A percentile compares a stretch with the other conserved stretches of the same genome.
phyloP scores from a whole-genome alignment of 805 yeast species.

The Sungouiozyma ichnusensis region DNA sequence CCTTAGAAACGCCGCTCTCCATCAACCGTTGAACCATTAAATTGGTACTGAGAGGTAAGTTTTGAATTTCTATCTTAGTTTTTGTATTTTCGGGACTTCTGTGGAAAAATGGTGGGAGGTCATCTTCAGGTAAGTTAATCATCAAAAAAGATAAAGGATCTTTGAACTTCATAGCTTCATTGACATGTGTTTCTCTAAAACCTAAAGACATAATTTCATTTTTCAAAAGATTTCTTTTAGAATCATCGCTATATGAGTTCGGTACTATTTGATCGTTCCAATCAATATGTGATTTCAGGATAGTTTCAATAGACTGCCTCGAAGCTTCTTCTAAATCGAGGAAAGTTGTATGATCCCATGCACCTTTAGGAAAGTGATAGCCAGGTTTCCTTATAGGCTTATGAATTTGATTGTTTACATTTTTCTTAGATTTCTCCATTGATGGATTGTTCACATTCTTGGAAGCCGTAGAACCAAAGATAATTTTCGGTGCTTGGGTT shows the following conservation, averaged over 20 bases:
- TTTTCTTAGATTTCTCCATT: neutral
- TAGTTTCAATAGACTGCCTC: conserved; percentile 50
- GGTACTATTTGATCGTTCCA: conserved; percentile 33
- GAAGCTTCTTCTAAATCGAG: conserved; percentile 58
- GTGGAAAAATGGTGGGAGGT: conserved; percentile 58
- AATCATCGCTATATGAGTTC: conserved; percentile 3
- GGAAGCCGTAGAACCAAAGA: conserved; percentile 19
- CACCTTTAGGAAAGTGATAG: conserved; percentile 35
- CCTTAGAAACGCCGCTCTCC: conserved; percentile 62
- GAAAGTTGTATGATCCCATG: conserved; percentile 61
- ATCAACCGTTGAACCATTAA: conserved; percentile 46
- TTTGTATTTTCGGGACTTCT: conserved; percentile 48
- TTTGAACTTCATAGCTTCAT: conserved; percentile 56
- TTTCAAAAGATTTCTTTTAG: conserved; percentile 15
- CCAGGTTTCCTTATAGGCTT: conserved; percentile 2
- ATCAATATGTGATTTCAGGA: conserved; percentile 45
- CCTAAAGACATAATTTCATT: conserved; percentile 40
- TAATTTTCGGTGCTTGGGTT: conserved; percentile 37
- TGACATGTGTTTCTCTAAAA: conserved; percentile 57
- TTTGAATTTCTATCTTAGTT: conserved; percentile 40
- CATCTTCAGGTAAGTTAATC: conserved; percentile 90
- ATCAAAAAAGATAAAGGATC: conserved; percentile 44
- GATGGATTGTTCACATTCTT: neutral
- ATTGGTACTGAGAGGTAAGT: conserved; percentile 35
- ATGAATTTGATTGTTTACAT: neutral